Percentiles rank a stretch among this genome's conserved stretches.
Conservation (phyloP, 108 stramenopile species). For the Conticribra weissflogii region DNA sequence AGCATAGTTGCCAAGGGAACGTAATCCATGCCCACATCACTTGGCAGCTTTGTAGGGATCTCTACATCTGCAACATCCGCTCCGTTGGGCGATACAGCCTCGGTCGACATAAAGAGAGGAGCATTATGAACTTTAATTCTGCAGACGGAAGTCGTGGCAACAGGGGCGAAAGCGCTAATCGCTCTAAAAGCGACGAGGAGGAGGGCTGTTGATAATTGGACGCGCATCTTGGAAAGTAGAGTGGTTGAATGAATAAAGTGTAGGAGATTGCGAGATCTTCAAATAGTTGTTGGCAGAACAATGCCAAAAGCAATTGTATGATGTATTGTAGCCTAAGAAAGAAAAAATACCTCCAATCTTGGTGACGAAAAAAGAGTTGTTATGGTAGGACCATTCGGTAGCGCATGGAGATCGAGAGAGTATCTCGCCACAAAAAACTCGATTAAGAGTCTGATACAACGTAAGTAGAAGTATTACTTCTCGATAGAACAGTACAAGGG, state of each 20-base stretch:
- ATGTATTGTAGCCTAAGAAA: too few species aligned
- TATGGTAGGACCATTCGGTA: too few species aligned
- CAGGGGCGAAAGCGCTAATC: conserved; percentile 6
- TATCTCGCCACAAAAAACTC: too few species aligned
- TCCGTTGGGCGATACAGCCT: conserved; percentile 8
- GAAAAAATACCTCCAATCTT: too few species aligned
- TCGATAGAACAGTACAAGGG: too few species aligned
- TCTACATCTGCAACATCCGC: conserved; percentile 51
- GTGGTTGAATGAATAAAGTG: background rate
- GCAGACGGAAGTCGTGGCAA: conserved; percentile 2
- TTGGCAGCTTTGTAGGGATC: conserved; percentile 87
- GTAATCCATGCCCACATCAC: conserved; percentile 90
- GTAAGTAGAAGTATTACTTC: too few species aligned
- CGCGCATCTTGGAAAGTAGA: background rate
- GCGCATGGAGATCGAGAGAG: too few species aligned
- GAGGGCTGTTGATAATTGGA: conserved; percentile 9
- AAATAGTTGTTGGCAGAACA: too few species aligned
- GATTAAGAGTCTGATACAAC: too few species aligned
- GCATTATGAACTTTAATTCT: conserved; percentile 5
- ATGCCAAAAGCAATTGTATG: too few species aligned
- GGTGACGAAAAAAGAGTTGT: too few species aligned
- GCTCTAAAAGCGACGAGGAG: conserved; percentile 12
- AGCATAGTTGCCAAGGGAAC: conserved; percentile 91
- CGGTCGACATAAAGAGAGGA: conserved; percentile 31
- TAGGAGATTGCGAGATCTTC: too few species aligned